Evolutionary conservation across 768 basidiomycete genomes (phyloP).

Genomic region (Naganishia vishniacii): DNA sequence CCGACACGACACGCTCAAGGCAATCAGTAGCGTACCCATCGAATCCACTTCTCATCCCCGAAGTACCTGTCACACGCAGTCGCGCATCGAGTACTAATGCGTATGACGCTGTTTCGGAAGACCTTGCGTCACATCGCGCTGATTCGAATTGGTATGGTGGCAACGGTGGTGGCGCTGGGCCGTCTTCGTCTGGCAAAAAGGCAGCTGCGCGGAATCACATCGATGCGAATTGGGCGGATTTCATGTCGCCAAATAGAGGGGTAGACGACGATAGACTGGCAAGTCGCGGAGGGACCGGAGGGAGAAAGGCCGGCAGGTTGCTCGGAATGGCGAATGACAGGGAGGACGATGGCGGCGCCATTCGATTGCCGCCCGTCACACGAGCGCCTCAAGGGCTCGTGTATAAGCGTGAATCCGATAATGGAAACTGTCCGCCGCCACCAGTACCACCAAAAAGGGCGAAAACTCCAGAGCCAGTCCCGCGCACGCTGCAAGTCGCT

Average conservation of each 20-base stretch:
- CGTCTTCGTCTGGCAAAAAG: neutral
- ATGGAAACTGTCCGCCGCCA: neutral
- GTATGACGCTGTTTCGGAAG: too few relatives aligned
- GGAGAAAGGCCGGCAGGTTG: neutral
- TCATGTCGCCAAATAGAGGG: neutral
- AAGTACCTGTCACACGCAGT: too few relatives aligned
- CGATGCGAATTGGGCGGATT: conserved; percentile 24
- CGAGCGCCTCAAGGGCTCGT: neutral
- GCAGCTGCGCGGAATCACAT: conserved; percentile 6
- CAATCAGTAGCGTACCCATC: too few relatives aligned
- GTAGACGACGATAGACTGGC: too few relatives aligned
- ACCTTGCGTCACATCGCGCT: too few relatives aligned
- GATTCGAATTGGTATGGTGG: too few relatives aligned
- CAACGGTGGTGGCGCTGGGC: too few relatives aligned
- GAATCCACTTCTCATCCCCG: too few relatives aligned
- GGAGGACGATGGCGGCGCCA: neutral
- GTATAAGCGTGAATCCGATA: neutral
- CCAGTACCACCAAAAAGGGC: neutral
- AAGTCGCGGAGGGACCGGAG: neutral
- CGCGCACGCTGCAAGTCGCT: neutral
- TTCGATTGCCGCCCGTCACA: conserved; percentile 6
- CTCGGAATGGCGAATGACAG: neutral
- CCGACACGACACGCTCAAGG: too few relatives aligned
- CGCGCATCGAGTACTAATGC: neutral
- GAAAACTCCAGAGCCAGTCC: neutral